Evolutionary conservation across 257 asterid genomes (phyloP), one percentile per base, ranked within the genome.

Genomic region (Solanum bukasovii): DNA sequence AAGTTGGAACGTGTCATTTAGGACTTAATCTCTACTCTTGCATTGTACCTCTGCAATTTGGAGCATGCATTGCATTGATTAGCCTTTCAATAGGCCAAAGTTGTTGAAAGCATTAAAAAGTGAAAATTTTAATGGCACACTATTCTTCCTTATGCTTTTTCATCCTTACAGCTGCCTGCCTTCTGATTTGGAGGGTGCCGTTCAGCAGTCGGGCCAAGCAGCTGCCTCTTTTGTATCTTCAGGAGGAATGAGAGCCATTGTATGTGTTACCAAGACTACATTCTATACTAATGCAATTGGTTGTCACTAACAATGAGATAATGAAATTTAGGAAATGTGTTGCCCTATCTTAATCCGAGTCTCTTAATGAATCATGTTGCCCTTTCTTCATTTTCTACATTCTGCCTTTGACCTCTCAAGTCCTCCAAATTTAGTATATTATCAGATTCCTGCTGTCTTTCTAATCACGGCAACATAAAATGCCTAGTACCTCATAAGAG

Each of bases 161-260:
- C 83, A 71, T 92, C 88, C 92, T 91, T 90, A 63, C 95, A 97
- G 99, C 90, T 95, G 98, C 90, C 90, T 97, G 91, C 98, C 99
- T 86, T 92, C 95, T 90, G 98, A 94, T 90, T 91, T 97, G 97
- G 98, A 92, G 92, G 99, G 98, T 88, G 99, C 99, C 37, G 97
- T 97, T 88, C 92, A 89, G 81, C 99, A 97, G 90, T 94, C 99
- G 5, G 96, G 98, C 90, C 93, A 90, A 93, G 98, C 99, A 87
- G 89, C 91, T 89, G 98, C 98, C 3, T 92, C 92, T 88, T 97
- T 96, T 92, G 94, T 96, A 83, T 93, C 98, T 67, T 90, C 97
- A 0, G 99, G 99, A 86, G 98, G 98, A 91, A 89, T 91, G 91
- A 93, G 98, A 92, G 98, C 98, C 42, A 94, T 94, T 46, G 99